Conservation (phyloP, 1,284 basidiomycete species). For the Phellopilus nigrolimitatus region DNA sequence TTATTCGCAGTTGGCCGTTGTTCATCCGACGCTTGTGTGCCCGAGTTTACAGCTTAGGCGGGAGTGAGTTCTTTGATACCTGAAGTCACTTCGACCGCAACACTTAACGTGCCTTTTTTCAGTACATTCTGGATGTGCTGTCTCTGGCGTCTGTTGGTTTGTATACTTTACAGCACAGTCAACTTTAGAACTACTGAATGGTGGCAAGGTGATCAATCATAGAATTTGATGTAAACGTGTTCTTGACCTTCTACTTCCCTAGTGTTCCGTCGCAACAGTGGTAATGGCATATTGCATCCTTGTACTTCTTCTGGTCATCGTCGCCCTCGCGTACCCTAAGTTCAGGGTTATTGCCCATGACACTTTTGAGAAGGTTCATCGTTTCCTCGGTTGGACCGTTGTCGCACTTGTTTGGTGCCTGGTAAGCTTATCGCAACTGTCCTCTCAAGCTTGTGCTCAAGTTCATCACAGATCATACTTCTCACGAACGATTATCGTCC, state of each 20-base stretch:
- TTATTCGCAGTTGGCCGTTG: constrained; percentile 44
- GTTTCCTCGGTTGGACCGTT: constrained; percentile 54
- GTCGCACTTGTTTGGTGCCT: constrained; percentile 51
- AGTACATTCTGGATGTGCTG: constrained; percentile 52
- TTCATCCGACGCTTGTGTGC: constrained; percentile 46
- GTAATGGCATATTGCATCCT: constrained; percentile 49
- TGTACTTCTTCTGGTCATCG: constrained; percentile 42
- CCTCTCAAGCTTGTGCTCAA: neutral
- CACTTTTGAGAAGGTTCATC: constrained; percentile 48
- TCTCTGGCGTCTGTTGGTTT: constrained; percentile 50
- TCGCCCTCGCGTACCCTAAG: constrained; percentile 46
- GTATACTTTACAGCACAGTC: constrained; percentile 45
- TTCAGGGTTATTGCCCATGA: constrained; percentile 44
- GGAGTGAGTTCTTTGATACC: constrained; percentile 29
- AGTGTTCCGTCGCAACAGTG: constrained; percentile 44
- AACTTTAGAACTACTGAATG: constrained; percentile 41
- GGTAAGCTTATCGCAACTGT: constrained; percentile 28
- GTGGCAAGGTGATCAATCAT: constrained; percentile 34
- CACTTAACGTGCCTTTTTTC: constrained; percentile 10
- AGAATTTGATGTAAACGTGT: neutral
- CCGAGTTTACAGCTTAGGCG: constrained; percentile 53
- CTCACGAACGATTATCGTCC: constrained; percentile 23
- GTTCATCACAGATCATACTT: constrained; percentile 24
- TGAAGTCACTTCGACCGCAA: constrained; percentile 4
- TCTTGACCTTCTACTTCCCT: constrained; percentile 18